Evolutionary conservation across 2,329 filamentous ascomycete species (phyloP), one percentile per base, ranked within the genome.

Genomic region (Thermomyces lanuginosus): DNA sequence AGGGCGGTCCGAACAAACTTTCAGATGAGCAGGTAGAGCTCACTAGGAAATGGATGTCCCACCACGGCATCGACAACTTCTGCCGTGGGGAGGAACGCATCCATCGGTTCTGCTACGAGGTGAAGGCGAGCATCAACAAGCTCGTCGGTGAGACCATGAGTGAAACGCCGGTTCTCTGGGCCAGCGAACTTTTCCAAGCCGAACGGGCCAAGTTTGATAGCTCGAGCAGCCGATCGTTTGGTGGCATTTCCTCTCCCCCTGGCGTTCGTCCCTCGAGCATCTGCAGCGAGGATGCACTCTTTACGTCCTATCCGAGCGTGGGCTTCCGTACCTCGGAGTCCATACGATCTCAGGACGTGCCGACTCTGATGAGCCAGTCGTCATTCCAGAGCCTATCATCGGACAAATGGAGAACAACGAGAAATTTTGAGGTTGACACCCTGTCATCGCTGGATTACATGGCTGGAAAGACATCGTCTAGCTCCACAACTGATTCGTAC

Each of bases 1-100:
- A 92, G 40, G 86, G 84, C 8, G 86, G 89, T 0, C 81, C 82
- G 0, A 92, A 91, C 50, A 98, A 98, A 51, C 65, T 98, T 8
- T 84, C 81, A n/a, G 86, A 95, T 45, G 82, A 92, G 29, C 89
- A 95, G 49, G 76, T 84, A 0, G 81, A 91, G 27, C 73, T 83
- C 38, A 92, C 83, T 0, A 60, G 68, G 11, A 70, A 72, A 30
- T 98, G 86, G 82, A 62, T 95, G 28, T 72, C 77, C 25, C 72
- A 78, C 38, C 76, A 75, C 36, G 72, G 73, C 8, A 76, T 95
- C 16, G 82, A 91, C 48, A 92, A 92, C 44, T 86, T 95, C 39
- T 98, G 89, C 54, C 76, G 74, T 39, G 89, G 86, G 4, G 89
- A 98, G 48, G 89, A 98, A 53, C 64, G 89, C 26, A 86, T 98